Percentiles rank a stretch among this genome's conserved stretches.
Evolutionary conservation across 805 yeast species (phyloP).

Genomic region (Yamadazyma insecticola): DNA sequence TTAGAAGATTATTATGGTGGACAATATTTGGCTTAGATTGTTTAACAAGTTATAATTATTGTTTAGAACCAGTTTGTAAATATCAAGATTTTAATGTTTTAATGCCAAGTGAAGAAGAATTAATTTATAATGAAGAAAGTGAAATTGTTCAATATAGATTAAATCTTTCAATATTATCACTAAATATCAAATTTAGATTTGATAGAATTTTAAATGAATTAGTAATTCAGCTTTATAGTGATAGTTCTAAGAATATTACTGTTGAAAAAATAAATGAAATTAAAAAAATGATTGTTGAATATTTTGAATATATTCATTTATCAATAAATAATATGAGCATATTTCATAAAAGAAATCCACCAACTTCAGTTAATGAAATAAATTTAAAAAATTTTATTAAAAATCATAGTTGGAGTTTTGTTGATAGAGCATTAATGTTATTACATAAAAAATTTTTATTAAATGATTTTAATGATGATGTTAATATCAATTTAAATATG

Average conservation of each 20-base stretch:
- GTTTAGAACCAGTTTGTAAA: conserved; percentile 50
- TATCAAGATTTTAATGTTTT: conserved; percentile 52
- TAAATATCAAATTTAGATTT: conserved; percentile 52
- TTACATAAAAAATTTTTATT: conserved; percentile 39
- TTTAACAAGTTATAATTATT: conserved; percentile 50
- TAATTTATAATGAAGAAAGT: conserved; percentile 21
- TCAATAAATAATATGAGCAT: conserved; percentile 39
- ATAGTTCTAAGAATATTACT: conserved; percentile 38
- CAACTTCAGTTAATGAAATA: conserved; percentile 35
- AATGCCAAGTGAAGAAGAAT: conserved; percentile 47
- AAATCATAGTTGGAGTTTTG: conserved; percentile 47
- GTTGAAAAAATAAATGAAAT: conserved; percentile 39
- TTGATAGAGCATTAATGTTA: conserved; percentile 49
- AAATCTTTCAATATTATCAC: conserved; percentile 42
- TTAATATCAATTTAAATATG: too few relatives aligned
- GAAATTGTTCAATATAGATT: conserved; percentile 31
- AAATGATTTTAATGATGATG: too few relatives aligned
- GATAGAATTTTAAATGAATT: conserved; percentile 50
- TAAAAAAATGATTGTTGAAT: conserved; percentile 45
- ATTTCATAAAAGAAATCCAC: conserved; percentile 30
- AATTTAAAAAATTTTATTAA: conserved; percentile 45
- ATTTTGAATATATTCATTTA: conserved; percentile 46
- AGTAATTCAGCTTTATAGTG: conserved; percentile 48
- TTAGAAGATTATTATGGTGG: conserved; percentile 63
- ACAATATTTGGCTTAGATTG: conserved; percentile 58